Base-by-base conservation (phyloP, 2,329 filamentous ascomycete species). In the Aspergillus tanneri region DNA sequence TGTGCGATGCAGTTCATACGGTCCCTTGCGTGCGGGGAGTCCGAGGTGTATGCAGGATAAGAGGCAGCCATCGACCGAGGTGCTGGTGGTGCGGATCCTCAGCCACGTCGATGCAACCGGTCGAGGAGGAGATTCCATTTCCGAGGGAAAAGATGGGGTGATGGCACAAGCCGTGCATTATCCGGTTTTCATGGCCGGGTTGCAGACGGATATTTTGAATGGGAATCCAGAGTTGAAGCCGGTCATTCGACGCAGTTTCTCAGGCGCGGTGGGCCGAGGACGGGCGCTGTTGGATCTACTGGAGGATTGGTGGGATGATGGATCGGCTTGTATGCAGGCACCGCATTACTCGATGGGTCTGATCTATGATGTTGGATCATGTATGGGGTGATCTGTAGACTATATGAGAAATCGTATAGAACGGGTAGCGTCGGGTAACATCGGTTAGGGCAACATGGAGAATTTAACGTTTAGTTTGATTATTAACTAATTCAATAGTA, bases 141-240 rank as follows among this genome's bases (percentile, higher is more conserved):
- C n/a, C n/a, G n/a, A 46, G 6, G 7, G 50, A 49, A 36, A 19
- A 4, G 57, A 59, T 28, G 28, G 42, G 0, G 49, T 57, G 10
- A 55, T 60, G 25, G 38, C 57, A n/a, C 65, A 66, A 42, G 61
- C 63, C 1, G 47, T 56, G 2, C 24, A 55, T n/a, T 64, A 60
- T 40, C 64, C 64, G 1, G 27, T 53, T 3, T 54, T 64, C 36
- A 48, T 59, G 14, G 59, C 56, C 2, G 63, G 60, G 1, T 38
- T 55, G 2, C 47, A 53, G 37, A 12, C 47, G 0, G 30, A 42
- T 9, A 24, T 49, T 51, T 3, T 63, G 50, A 40, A 52, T 46
- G 14, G n/a, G 5, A 49, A 63, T 14, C 50, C 57, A 0, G 42
- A 54, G 3, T 55, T 55, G 34, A 59, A 61, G 37, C 8, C 52